These are phyloP conservation scores for Stromatinia cepivora DNA, from an alignment of 2,329 filamentous ascomycete species.

Conservation along the genomic window DNA sequence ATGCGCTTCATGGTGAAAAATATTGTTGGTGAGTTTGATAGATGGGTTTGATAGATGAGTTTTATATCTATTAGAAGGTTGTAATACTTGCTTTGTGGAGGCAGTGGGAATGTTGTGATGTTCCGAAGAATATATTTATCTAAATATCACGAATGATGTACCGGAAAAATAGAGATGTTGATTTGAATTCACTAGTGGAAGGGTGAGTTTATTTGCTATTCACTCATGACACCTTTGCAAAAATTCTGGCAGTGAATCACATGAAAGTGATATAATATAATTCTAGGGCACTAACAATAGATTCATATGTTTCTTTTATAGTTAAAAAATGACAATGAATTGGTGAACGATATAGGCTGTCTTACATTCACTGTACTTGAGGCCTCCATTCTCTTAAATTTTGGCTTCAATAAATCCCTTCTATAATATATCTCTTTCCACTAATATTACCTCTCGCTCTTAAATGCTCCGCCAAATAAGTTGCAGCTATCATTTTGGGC, in stretches of 20 bases:
- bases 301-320: background rate
- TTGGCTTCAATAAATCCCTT: no score
- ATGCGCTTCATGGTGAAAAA: background rate
- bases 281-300: background rate
- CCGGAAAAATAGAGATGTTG: background rate
- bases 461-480: no score
- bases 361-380: background rate
- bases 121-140: background rate
- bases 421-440: background rate
- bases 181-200: background rate
- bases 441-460: background rate
- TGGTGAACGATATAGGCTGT: background rate
- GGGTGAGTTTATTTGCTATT: no score
- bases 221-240: background rate
- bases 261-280: background rate
- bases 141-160: background rate
- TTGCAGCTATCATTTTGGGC: no score
- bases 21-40: background rate
- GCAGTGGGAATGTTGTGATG: background rate
- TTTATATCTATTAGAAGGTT: background rate
- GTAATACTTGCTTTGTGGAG: background rate
- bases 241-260: background rate
- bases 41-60: background rate
- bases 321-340: background rate
- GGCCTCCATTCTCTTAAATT: background rate